A percentile compares a stretch with the other conserved stretches of the same genome.
These are phyloP conservation scores for Penicillium antarcticum DNA, from an alignment of 495 filamentous ascomycete genomes.

Conservation along the genomic window DNA sequence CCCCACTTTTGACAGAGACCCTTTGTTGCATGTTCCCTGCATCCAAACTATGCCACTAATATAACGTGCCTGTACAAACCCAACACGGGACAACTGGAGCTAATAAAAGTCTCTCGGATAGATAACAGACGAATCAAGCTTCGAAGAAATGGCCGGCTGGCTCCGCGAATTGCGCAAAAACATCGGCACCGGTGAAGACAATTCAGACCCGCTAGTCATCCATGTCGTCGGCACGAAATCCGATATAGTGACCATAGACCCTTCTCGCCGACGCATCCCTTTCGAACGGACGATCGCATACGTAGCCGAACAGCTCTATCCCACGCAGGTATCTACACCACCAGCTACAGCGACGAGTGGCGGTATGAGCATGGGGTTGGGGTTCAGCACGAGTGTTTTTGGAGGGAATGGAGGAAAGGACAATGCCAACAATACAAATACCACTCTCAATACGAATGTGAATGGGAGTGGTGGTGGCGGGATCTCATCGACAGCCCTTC, in stretches of 20 bases:
- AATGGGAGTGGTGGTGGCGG: slow-evolving; percentile 15
- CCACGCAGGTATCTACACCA: slow-evolving; percentile 59
- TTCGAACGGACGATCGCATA: slow-evolving; percentile 95
- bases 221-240: slow-evolving; percentile 96
- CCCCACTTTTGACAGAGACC: not conserved
- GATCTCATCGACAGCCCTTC: slow-evolving; percentile 40
- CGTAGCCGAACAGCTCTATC: slow-evolving; percentile 83
- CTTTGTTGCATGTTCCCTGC: not conserved
- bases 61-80: too few species aligned
- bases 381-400: slow-evolving; percentile 12
- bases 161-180: slow-evolving; percentile 74
- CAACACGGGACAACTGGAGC: not conserved
- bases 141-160: slow-evolving; percentile 93
- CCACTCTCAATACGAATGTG: not conserved
- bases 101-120: too few species aligned
- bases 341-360: slow-evolving; percentile 53
- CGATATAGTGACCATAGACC: slow-evolving; percentile 83
- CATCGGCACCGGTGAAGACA: slow-evolving; percentile 35
- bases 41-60: too few species aligned
- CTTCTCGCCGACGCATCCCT: slow-evolving; percentile 70
- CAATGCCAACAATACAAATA: too few species aligned
- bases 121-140: slow-evolving; percentile 82
- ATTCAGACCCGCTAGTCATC: slow-evolving; percentile 68
- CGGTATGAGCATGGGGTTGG: slow-evolving; percentile 5
- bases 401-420: not conserved